Evolutionary conservation across 1,139 yeast genomes (phyloP), one percentile per base, ranked within the genome.

Genomic region (Petasospora fabianii): DNA sequence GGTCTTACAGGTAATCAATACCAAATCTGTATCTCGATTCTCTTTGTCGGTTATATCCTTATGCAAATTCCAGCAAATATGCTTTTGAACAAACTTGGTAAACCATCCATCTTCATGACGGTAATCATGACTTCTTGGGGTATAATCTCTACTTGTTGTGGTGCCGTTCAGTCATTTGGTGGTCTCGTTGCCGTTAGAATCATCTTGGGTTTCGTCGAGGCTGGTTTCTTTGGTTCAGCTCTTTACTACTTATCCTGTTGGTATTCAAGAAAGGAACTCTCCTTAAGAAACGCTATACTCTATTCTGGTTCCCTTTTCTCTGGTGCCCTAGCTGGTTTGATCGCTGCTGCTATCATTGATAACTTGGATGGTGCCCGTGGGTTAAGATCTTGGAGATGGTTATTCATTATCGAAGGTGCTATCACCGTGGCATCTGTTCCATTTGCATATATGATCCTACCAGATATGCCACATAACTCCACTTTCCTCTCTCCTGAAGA

Each of bases 391-490:
- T 79, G 84, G 84, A 62, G 75, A 56, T 79, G 83, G 82, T 63
- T 78, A 44, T 76, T 76, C 53, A 66, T 76, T 36, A 59, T 78
- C 32, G 83, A 77, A 51, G 83, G 83, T n/a, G 56, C 67, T 6
- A 58, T 69, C 19, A 75, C 83, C 10, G 65, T 69, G 32, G 71
- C 73, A 2, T 66, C 75, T 44, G 78, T 77, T 0, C 37, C 68
- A 11, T 43, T 68, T 17, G 66, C 76, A 22, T 75, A 61, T 50
- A 70, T 72, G 48, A 55, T 71, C 3, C 59, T 79, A 40, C 75
- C 76, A 24, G 79, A 75, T 50, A 66, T 61, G 56, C 78, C 78
- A 15, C 61, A 59, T 19, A 65, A 65, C 37, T 66, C 75, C 20
- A 62, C 67, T 39, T 75, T 76, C 58, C 64, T 77, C 43, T 67